These are phyloP conservation scores for Adenanthera pavonina DNA, from an alignment of 306 rosid genomes.

Conservation along the genomic window DNA sequence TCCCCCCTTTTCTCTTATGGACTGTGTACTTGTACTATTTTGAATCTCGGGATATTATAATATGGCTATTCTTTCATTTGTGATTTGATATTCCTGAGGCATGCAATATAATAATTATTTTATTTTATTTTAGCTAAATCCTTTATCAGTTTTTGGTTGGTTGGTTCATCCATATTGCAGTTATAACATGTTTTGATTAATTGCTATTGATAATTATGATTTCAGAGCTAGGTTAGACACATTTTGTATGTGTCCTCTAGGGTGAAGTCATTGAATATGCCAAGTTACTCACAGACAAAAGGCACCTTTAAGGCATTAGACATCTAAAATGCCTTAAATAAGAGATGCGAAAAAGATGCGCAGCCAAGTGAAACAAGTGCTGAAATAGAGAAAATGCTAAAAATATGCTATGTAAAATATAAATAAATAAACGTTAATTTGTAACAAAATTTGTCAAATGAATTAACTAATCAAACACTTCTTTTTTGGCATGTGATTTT, in stretches of 20 bases:
- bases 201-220: not conserved
- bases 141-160: constrained; percentile 13
- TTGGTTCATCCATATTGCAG: constrained; percentile 8
- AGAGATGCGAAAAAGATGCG: not conserved
- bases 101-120: not conserved
- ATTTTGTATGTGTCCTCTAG: not conserved
- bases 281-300: not conserved
- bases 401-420: not conserved
- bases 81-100: not conserved
- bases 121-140: constrained; percentile 4
- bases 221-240: not conserved
- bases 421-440: not conserved
- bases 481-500: not conserved
- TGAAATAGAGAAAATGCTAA: not conserved
- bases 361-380: not conserved
- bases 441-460: not conserved
- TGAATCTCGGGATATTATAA: not conserved
- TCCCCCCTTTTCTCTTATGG: not conserved
- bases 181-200: not conserved
- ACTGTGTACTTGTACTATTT: constrained; percentile 32
- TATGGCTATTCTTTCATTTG: constrained; percentile 20
- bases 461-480: not conserved
- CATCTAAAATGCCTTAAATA: not conserved
- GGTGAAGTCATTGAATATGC: not conserved
- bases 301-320: not conserved